Evolutionary conservation across 768 basidiomycete genomes (phyloP).

Genomic region (Tylopilus rubrobrunneus): DNA sequence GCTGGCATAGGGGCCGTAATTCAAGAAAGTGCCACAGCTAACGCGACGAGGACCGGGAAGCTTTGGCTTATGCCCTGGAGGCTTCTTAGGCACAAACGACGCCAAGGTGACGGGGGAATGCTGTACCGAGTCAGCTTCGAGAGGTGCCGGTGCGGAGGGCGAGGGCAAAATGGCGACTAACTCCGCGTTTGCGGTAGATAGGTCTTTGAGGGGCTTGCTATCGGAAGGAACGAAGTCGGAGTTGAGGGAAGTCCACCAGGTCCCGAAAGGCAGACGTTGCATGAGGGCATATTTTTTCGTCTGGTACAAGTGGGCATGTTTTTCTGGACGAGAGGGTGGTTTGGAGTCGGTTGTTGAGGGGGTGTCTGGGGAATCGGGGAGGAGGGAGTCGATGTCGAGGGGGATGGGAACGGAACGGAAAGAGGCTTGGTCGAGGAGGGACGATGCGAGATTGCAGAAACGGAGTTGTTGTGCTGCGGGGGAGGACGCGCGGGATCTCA

Average conservation of each 20-base stretch:
- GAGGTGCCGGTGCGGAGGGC: slow-evolving; percentile 36
- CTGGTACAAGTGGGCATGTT: slow-evolving; percentile 27
- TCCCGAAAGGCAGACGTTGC: slow-evolving; percentile 72
- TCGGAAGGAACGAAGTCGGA: slow-evolving; percentile 39
- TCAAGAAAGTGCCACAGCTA: slow-evolving; percentile 65
- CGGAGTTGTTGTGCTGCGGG: slow-evolving; percentile 66
- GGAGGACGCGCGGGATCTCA: slow-evolving; percentile 58
- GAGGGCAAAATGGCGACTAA: slow-evolving; percentile 71
- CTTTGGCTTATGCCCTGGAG: slow-evolving; percentile 38
- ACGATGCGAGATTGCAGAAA: slow-evolving; percentile 71
- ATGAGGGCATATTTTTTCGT: slow-evolving; percentile 69
- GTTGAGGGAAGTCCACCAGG: slow-evolving; percentile 75
- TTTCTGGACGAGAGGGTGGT: slow-evolving; percentile 20
- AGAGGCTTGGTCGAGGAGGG: slow-evolving; percentile 70
- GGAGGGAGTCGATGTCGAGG: slow-evolving; percentile 43
- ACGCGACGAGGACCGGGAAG: slow-evolving; percentile 51
- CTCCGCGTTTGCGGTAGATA: slow-evolving; percentile 67
- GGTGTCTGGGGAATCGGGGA: slow-evolving; percentile 26
- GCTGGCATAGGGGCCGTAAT: slow-evolving; percentile 71
- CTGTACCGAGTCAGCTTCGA: slow-evolving; percentile 26
- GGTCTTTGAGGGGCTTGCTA: slow-evolving; percentile 41
- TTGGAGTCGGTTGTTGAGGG: slow-evolving; percentile 23
- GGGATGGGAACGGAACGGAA: slow-evolving; percentile 42
- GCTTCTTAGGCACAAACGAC: slow-evolving; percentile 48
- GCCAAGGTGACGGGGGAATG: slow-evolving; percentile 44